These are phyloP conservation scores for Alliaria petiolata DNA, from an alignment of 345 rosid genomes.

Conservation along the genomic window DNA sequence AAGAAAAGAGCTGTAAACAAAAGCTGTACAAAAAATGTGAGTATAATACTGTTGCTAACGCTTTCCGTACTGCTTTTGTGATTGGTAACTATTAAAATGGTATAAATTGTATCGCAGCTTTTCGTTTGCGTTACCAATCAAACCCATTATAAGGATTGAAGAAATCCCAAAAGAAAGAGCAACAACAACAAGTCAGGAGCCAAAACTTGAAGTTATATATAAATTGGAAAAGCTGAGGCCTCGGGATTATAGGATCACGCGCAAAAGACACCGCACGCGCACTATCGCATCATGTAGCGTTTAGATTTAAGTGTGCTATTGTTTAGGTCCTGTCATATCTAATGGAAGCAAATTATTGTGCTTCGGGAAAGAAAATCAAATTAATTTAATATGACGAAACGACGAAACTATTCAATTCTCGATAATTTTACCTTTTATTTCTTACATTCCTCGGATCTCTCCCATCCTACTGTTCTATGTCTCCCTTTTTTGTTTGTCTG, in stretches of 20 bases:
- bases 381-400: not conserved
- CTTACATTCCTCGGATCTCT: constrained; percentile 28
- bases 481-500: constrained; percentile 11
- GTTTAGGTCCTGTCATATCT: constrained; percentile 16
- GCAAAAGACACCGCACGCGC: constrained; percentile 50
- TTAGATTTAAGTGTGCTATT: constrained; percentile 7
- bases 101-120: too few relatives aligned
- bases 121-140: too few relatives aligned
- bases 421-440: not conserved
- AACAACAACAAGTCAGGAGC: constrained; percentile 11
- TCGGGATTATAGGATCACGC: constrained; percentile 31
- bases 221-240: constrained; percentile 8
- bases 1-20: too few relatives aligned
- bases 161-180: constrained; percentile 2
- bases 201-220: not conserved
- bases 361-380: constrained; percentile 18
- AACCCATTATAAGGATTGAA: too few relatives aligned
- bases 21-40: too few relatives aligned
- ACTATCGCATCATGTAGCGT: constrained; percentile 30
- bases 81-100: too few relatives aligned
- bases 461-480: constrained; percentile 10
- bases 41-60: too few relatives aligned
- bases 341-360: constrained; percentile 20
- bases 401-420: not conserved
- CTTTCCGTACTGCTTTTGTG: too few relatives aligned